Evolutionary conservation across 2,329 filamentous ascomycete species (phyloP).

Genomic region (Coleophoma crateriformis): DNA sequence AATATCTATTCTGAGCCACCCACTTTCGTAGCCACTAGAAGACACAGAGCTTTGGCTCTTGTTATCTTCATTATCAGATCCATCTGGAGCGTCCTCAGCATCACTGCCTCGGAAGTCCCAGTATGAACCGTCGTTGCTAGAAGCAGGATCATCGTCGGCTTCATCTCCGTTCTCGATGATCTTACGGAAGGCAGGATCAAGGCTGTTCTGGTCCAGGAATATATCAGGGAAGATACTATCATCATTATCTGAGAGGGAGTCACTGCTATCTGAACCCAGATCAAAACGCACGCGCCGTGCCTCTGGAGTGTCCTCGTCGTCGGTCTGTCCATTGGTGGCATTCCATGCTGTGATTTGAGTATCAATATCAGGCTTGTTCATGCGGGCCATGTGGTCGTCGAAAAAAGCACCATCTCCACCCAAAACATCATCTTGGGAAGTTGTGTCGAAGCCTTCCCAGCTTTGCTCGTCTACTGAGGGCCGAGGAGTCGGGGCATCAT

Average conservation of each 20-base stretch:
- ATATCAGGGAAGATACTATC: conserved; percentile 71
- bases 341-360: conserved; percentile 9
- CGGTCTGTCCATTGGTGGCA: conserved; percentile 6
- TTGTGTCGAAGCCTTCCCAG: conserved; percentile 50
- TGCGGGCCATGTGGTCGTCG: conserved; percentile 25
- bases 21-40: conserved; percentile 55
- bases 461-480: conserved; percentile 37
- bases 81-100: conserved; percentile 25
- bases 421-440: conserved; percentile 20
- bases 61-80: conserved; percentile 38
- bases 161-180: conserved; percentile 68
- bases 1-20: conserved; percentile 22
- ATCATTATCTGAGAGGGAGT: conserved; percentile 57
- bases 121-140: conserved; percentile 16
- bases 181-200: conserved; percentile 67
- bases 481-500: conserved; percentile 25
- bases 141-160: conserved; percentile 27
- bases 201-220: conserved; percentile 68
- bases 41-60: conserved; percentile 25
- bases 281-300: conserved; percentile 65
- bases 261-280: conserved; percentile 58
- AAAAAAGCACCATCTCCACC: conserved; percentile 21
- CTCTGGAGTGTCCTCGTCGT: conserved; percentile 9
- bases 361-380: conserved; percentile 8
- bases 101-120: conserved; percentile 16